Conservation (phyloP, 2,329 filamentous ascomycete species). For the Alternaria sp. region DNA sequence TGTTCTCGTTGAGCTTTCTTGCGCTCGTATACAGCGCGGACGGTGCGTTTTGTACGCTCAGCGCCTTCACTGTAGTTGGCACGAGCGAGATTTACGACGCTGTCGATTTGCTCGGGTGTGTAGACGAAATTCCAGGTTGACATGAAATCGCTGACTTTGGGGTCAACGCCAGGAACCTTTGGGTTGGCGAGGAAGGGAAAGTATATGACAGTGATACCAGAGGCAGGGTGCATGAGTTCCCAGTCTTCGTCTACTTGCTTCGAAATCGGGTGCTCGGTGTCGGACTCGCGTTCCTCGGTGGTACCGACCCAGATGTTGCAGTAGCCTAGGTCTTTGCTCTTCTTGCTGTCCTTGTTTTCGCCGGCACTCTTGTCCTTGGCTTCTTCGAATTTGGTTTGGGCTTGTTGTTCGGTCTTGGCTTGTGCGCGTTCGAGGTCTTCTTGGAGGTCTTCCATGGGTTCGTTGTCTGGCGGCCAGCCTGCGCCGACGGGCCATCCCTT, state of each 20-base stretch:
- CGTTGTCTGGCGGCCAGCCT: constrained; percentile 80
- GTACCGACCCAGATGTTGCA: constrained; percentile 96
- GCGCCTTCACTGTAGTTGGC: constrained; percentile 87
- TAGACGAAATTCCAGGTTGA: constrained; percentile 99
- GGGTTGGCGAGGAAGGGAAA: constrained; percentile 87
- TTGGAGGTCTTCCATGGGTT: constrained; percentile 65
- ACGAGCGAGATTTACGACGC: constrained; percentile 78
- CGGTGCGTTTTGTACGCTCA: constrained; percentile 76
- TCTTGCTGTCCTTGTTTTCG: constrained; percentile 40
- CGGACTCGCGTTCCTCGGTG: constrained; percentile 71
- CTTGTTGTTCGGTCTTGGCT: constrained; percentile 64
- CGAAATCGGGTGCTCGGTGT: constrained; percentile 59
- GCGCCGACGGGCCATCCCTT: constrained; percentile 94
- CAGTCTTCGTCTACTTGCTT: constrained; percentile 67
- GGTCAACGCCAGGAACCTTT: constrained; percentile 80
- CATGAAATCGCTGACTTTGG: constrained; percentile 81
- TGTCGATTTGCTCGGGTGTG: constrained; percentile 86
- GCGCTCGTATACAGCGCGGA: constrained; percentile 89
- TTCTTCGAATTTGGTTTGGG: constrained; percentile 67
- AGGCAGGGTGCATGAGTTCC: constrained; percentile 74
- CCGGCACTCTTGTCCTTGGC: constrained; percentile 52
- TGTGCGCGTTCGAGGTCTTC: constrained; percentile 72
- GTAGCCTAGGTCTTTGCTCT: constrained; percentile 70
- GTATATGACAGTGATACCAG: constrained; percentile 88
- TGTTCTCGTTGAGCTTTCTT: constrained; percentile 75